Evolutionary conservation across 1,139 yeast species (phyloP), one percentile per base, ranked within the genome.

Genomic region (Nakaseomyces sp.): DNA sequence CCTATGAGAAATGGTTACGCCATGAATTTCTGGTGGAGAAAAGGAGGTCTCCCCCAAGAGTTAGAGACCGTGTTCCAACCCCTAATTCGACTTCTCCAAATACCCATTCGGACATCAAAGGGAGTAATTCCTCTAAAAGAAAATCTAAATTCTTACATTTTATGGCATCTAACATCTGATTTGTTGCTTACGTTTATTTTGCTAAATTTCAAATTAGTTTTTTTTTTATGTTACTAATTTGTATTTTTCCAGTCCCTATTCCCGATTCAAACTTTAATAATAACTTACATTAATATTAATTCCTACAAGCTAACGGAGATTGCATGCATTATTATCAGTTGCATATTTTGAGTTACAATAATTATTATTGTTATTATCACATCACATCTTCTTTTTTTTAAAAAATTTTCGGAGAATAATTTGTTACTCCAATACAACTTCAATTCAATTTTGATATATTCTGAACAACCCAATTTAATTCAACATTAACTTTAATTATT

Each of bases 1-100:
- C 48, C 30, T 50, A 46, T 40, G 63, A 60, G 41, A 57, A 57
- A 10, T 41, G 45, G 39, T 26, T 53, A 29, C 42, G 56, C 22
- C 46, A 47, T n/a, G 29, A 31, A 36, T 19, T 9, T 26, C 30
- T 35, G 41, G 20, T 9, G 33, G 37, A 32, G 24, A 32, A 18
- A 32, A 29, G 18, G 15, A 29, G 6, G 6, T 15, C 18, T 6
- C 18, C 32, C 10, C 13, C 13, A 12, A 38, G 32, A 25, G n/a
- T n/a, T 10, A 30, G 25, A 16, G 33, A 35, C 35, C 30, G 13
- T 10, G 3, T 13, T 2, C 13, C 37, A 9, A 22, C 22, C 13
- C 41, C 20, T 36, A 49, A 38, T 40, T 42, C 16, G 36, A 45
- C n/a, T 33, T 47, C 5, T 31, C 17, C 7, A 37, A 41, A 24